Evolutionary conservation across 2,329 filamentous ascomycete genomes (phyloP), one percentile per base, ranked within the genome.

Genomic region (Fonsecaea pedrosoi): DNA sequence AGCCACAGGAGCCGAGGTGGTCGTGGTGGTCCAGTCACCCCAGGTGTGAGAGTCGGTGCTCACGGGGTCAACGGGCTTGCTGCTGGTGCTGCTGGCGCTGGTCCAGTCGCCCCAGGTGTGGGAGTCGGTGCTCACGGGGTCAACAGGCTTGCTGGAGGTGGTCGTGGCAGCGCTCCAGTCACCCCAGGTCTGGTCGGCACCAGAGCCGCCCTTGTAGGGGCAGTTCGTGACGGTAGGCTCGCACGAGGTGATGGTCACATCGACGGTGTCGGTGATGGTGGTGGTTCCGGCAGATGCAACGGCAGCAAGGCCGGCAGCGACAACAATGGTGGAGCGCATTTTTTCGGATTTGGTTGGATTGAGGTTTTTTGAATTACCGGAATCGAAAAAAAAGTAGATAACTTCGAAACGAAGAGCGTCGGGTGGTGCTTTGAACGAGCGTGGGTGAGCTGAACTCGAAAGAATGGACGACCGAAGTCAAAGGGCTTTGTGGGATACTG

Each of bases 161-260:
- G 53, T 55, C 32, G 56, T 55, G 34, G 48, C 37, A 15, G 54
- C 45, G 10, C 25, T 58, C 66, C 57, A 66, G 34, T 66, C 67
- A 37, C 30, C 42, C 56, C 50, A 69, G 56, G 34, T 54, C 5
- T 32, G 60, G 34, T 56, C 56, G 3, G 25, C 25, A 25, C 25
- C 25, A 34, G n/a, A 37, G 58, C 42, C 60, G 48, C 63, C 53
- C 68, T 70, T 69, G 69, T 71, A 71, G 21, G 69, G 69, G 69
- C 89, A 90, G 86, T 90, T 75, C 77, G 85, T 84, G 75, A 89
- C 86, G 68, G 82, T 82, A 58, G 86, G 80, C 66, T 79, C 83
- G 83, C 86, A 89, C 61, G 84, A 86, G 78, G 85, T 89, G 83
- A 89, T 81, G 79, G 87, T 89, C 73, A 86, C 80, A 76, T 84